These are phyloP conservation scores for Porcisia hertigi DNA, from an alignment of 208 protist species.

Conservation along the genomic window DNA sequence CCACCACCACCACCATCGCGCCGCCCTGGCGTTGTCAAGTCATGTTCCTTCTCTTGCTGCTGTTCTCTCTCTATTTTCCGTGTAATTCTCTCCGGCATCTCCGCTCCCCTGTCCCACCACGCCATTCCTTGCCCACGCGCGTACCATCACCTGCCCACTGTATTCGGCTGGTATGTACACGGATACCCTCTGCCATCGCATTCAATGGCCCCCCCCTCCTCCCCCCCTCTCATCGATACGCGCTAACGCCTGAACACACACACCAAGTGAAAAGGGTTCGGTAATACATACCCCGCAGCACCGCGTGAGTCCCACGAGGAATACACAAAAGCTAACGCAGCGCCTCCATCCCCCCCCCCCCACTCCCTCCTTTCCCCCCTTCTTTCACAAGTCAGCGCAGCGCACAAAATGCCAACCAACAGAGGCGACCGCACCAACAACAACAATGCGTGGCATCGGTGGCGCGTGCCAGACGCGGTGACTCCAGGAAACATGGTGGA, in stretches of 20 bases:
- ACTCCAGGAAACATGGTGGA: conserved; percentile 26
- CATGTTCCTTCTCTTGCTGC: not conserved
- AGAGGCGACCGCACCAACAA: not conserved
- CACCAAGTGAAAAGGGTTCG: too few species aligned
- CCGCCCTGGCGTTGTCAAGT: not conserved
- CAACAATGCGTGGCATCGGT: not conserved
- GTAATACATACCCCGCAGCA: too few species aligned
- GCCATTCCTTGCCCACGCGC: not conserved
- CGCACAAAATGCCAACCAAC: not conserved
- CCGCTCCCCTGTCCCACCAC: not conserved
- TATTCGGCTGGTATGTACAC: not conserved
- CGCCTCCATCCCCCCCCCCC: not conserved
- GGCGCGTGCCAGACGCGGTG: not conserved
- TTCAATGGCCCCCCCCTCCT: too few species aligned
- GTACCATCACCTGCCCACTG: not conserved
- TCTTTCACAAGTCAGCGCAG: not conserved
- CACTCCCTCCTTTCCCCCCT: not conserved
- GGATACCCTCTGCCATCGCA: not conserved
- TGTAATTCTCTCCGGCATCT: not conserved
- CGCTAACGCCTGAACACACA: too few species aligned
- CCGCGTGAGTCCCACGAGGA: not conserved
- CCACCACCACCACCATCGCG: too few species aligned
- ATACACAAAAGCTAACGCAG: not conserved
- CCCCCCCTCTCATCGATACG: too few species aligned
- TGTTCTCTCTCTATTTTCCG: not conserved